Evolutionary conservation across 1,284 basidiomycete genomes (phyloP), one percentile per base, ranked within the genome.

Genomic region (Tylopilus sp.): DNA sequence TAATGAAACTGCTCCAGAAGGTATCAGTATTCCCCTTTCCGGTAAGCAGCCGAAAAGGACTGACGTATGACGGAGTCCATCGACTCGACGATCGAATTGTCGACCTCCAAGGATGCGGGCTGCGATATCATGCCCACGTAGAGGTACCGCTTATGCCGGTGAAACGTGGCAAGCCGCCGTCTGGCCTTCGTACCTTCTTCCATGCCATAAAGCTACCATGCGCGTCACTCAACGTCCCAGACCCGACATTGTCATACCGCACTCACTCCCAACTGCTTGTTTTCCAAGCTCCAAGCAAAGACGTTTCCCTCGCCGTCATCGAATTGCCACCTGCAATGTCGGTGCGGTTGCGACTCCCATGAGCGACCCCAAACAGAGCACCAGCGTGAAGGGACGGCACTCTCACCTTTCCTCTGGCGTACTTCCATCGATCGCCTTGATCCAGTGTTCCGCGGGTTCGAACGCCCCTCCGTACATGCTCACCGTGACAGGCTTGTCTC

Each of bases 51-150:
- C 25, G 25, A 37, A 49, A 31, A 30, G n/a, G 40, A 59, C 67
- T 18, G 40, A 71, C 72, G 47, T 45, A 74, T 65, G 38, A 75
- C 59, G 11, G 67, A 61, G 46, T 75, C 71, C 41, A 73, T 38
- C 8, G 67, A 69, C 25, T 69, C 66, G 45, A 68, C 47, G n/a
- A 63, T 57, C 12, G 62, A 58, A 26, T 61, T 54, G 41, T 71
- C 66, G 21, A 74, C 53, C 44, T 74, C 72, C 33, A 75, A 48
- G 52, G 66, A 72, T 16, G 70, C 70, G 12, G 65, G 54, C 33
- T 67, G 64, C 21, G 68, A 71, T 57, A 74, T 68, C 44, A 59
- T 56, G 13, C 73, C 61, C 6, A 74, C 59, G 25, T 61, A 54
- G 49, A 70, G 42, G 51, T 65, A 64, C 9, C 74, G 65, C 51